Base-by-base conservation (phyloP, 2,329 filamentous ascomycete genomes). In the Epichloe typhina region DNA sequence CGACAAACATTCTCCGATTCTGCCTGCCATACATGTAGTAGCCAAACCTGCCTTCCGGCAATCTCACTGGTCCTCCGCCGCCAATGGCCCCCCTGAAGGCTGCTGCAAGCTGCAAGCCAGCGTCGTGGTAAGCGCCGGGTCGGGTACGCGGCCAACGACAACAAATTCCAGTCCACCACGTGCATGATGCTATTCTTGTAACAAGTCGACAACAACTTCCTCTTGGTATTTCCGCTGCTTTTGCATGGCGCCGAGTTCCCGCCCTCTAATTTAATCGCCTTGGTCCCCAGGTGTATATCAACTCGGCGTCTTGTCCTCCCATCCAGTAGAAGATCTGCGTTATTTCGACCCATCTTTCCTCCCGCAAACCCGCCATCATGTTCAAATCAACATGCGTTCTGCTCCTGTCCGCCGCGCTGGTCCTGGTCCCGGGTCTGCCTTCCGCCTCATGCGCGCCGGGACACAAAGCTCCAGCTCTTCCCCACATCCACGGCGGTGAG, bases 401-500 rank as follows among this genome's bases (percentile, higher is more conserved):
- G 50, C 56, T 69, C 39, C 63, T 62, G 55, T 62, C 63, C 37
- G 64, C 66, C 52, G 61, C 63, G 53, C 54, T 67, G 35, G 55
- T 59, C 57, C 53, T 53, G 58, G 55, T 59, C 57, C 53, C 52
- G 58, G 50, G 64, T 59, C 53, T 61, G 59, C 31, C 67, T 60
- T 35, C 50, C 54, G 49, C 54, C 31, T 49, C 42, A 11, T 63
- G 57, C 37, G 52, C 53, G 31, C 49, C 55, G 19, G 54, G 52
- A 21, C 53, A 57, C 13, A 35, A 51, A 6, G 19, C 43, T 12
- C 42, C 41, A 19, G 12, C 17, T 40, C 49, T 50, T 5, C 49
- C 49, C 23, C 37, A 47, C 19, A 50, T 36, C 11, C 47, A 39
- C 6, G 47, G 39, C 5, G 51, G 51, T 53, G 43, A 44, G 51